Conservation (phyloP, 2,329 filamentous ascomycete genomes). For the Teratosphaeria destructans region DNA sequence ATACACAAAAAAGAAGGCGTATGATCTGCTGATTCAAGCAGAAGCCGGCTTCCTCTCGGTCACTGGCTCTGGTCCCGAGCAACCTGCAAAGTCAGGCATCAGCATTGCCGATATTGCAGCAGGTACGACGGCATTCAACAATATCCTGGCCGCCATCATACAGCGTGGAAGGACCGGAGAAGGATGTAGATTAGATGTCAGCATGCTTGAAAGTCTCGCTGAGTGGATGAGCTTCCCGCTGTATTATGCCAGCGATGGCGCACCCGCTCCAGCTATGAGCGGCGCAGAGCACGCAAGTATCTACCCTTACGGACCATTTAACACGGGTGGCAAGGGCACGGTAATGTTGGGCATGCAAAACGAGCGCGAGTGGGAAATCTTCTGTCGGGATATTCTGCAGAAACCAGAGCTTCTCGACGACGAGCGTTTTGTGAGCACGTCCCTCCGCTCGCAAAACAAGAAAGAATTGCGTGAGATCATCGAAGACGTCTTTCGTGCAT, state of each 20-base stretch:
- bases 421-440: constrained; percentile 39
- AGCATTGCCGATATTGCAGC: constrained; percentile 93
- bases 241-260: constrained; percentile 48
- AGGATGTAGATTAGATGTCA: constrained; percentile 44
- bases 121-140: constrained; percentile 85
- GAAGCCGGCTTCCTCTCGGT: constrained; percentile 41
- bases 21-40: constrained; percentile 98
- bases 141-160: constrained; percentile 83
- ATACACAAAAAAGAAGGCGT: constrained; percentile 79
- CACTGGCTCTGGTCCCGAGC: constrained; percentile 63
- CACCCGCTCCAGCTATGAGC: constrained; percentile 32
- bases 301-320: constrained; percentile 48
- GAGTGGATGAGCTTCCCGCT: constrained; percentile 57
- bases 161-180: constrained; percentile 41
- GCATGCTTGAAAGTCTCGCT: constrained; percentile 48
- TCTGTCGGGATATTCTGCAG: constrained; percentile 39
- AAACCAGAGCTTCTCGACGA: constrained; percentile 35
- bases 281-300: constrained; percentile 46
- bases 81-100: constrained; percentile 91
- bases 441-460: constrained; percentile 37
- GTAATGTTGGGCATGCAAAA: constrained; percentile 51
- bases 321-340: constrained; percentile 34
- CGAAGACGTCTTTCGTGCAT: constrained; percentile 29
- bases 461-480: constrained; percentile 39
- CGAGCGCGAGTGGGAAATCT: constrained; percentile 44